A percentile compares a stretch with the other conserved stretches of the same genome.
Conservation (phyloP, 306 rosid genomes). For the Myrica gale region DNA sequence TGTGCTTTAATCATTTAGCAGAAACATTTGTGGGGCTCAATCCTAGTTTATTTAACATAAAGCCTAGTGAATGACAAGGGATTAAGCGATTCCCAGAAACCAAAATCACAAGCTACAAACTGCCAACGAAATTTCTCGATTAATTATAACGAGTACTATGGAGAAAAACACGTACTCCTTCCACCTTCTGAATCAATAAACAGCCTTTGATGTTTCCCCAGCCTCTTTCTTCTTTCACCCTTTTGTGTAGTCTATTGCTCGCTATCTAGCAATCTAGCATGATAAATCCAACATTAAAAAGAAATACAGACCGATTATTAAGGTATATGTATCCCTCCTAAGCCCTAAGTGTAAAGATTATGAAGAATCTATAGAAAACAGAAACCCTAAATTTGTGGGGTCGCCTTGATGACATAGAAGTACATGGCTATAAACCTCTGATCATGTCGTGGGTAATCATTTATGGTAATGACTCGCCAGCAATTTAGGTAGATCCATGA, state of each 20-base stretch:
- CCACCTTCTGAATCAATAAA: slow-evolving; percentile 20
- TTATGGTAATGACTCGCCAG: too few relatives aligned
- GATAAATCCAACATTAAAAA: neutral
- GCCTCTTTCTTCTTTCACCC: neutral
- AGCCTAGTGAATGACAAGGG: slow-evolving; percentile 20
- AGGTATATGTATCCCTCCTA: too few relatives aligned
- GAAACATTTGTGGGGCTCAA: slow-evolving; percentile 21
- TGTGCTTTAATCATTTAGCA: neutral
- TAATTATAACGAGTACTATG: slow-evolving; percentile 4
- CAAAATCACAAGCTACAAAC: neutral
- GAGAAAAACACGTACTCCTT: slow-evolving; percentile 24
- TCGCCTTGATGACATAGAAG: too few relatives aligned
- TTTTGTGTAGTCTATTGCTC: neutral
- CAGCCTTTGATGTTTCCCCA: neutral
- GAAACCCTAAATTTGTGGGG: too few relatives aligned
- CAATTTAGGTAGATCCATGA: neutral
- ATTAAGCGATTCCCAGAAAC: slow-evolving; percentile 12
- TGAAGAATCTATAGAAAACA: too few relatives aligned
- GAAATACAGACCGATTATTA: neutral
- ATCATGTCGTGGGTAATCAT: too few relatives aligned
- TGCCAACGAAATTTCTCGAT: too few relatives aligned
- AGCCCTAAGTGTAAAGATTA: too few relatives aligned
- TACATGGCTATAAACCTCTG: too few relatives aligned
- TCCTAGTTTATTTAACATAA: slow-evolving; percentile 2
- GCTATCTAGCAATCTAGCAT: too few relatives aligned